These are phyloP conservation scores for Solanum peruvianum DNA, from an alignment of 257 asterid species.

Conservation along the genomic window DNA sequence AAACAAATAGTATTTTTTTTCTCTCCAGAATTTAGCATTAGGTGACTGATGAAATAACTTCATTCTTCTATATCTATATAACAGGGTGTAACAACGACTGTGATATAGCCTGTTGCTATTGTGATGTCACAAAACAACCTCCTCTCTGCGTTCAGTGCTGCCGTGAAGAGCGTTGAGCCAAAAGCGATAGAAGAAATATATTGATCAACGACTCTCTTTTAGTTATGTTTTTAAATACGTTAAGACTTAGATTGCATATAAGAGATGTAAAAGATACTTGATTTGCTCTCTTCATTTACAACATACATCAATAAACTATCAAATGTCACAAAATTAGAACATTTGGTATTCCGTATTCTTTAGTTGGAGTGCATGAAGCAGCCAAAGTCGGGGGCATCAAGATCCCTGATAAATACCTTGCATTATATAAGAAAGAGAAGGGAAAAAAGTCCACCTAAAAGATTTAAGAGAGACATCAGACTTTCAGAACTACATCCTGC, in stretches of 20 bases:
- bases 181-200: background rate
- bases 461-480: background rate
- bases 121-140: slow-evolving; percentile 28
- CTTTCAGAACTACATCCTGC: background rate
- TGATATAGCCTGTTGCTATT: slow-evolving; percentile 32
- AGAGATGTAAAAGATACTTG: background rate
- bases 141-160: slow-evolving; percentile 37
- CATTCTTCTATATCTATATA: background rate
- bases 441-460: background rate
- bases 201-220: background rate
- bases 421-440: background rate
- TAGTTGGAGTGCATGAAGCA: background rate
- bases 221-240: background rate
- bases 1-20: background rate
- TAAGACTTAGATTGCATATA: background rate
- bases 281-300: background rate
- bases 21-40: background rate
- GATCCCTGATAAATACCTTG: background rate
- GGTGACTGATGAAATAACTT: background rate
- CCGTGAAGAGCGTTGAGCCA: slow-evolving; percentile 13
- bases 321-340: background rate
- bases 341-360: background rate
- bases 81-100: slow-evolving; percentile 29
- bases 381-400: background rate
- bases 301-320: background rate